Evolutionary conservation across 768 basidiomycete species (phyloP).

Genomic region (Candolleomyces aberdarensis): DNA sequence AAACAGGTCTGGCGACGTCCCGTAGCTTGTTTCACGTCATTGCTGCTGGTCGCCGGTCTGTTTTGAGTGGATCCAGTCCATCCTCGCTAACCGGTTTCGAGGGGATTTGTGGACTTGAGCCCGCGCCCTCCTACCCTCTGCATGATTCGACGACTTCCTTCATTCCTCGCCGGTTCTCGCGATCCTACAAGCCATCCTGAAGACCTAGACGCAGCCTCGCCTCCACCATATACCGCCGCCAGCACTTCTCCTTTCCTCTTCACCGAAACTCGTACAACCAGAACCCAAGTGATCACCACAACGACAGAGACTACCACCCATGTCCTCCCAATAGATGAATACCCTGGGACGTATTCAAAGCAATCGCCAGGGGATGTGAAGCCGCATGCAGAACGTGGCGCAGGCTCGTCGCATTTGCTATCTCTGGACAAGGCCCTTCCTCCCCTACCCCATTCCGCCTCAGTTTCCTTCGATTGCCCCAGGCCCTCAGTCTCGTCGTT

Average conservation of each 20-base stretch:
- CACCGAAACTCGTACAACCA: slow-evolving; percentile 47
- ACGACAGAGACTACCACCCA: slow-evolving; percentile 49
- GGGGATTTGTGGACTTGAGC: background rate
- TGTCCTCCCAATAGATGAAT: slow-evolving; percentile 32
- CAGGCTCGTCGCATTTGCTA: slow-evolving; percentile 1
- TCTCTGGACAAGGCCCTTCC: slow-evolving; percentile 20
- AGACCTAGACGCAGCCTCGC: slow-evolving; percentile 3
- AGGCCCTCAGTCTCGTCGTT: slow-evolving; percentile 15
- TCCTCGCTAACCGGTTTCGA: background rate
- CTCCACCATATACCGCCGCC: slow-evolving; percentile 17
- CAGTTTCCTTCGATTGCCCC: slow-evolving; percentile 8
- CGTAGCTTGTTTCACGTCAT: background rate
- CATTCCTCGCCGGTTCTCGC: background rate
- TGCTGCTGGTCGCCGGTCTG: background rate
- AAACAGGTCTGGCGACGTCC: background rate
- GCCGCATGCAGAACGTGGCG: slow-evolving; percentile 1
- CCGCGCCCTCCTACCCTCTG: background rate
- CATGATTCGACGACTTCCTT: slow-evolving; percentile 3
- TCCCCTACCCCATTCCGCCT: slow-evolving; percentile 14
- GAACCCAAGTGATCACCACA: slow-evolving; percentile 42
- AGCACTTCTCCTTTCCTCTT: slow-evolving; percentile 30
- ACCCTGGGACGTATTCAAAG: background rate
- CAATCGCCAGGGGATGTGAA: background rate
- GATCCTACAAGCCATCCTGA: background rate
- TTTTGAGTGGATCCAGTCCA: background rate